Conservation (phyloP, 2,329 filamentous ascomycete species). For the Botryosphaeria dothidea region DNA sequence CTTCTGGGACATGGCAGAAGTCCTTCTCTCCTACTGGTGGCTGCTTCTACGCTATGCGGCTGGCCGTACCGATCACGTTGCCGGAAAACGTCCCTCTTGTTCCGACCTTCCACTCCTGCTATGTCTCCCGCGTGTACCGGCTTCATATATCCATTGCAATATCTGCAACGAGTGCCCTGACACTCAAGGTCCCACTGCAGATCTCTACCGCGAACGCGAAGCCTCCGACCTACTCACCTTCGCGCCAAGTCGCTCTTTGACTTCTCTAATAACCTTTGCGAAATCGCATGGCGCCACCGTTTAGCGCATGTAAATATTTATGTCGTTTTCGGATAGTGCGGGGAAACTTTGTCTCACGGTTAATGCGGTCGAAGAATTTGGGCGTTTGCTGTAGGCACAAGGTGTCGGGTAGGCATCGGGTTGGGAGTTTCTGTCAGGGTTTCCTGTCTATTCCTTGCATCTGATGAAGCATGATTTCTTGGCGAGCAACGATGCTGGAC, state of each 20-base stretch:
- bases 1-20: background rate
- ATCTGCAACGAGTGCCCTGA: background rate
- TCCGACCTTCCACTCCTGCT: constrained; percentile 1
- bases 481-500: no score
- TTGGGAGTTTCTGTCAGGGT: no score
- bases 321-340: no score
- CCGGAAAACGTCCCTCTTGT: background rate
- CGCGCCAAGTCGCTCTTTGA: no score
- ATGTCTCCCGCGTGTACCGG: background rate
- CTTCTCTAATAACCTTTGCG: background rate
- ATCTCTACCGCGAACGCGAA: background rate
- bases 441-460: no score
- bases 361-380: no score
- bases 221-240: background rate
- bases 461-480: no score
- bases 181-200: background rate
- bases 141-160: background rate
- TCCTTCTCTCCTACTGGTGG: background rate
- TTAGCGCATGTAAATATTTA: no score
- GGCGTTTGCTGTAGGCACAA: no score
- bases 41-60: background rate
- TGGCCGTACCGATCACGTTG: background rate
- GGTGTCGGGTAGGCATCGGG: no score
- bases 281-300: background rate
- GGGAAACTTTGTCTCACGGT: no score